phyloP scores from a whole-genome alignment of 2,329 filamentous ascomycete genomes.

The Pestalotiopsis sp. region DNA sequence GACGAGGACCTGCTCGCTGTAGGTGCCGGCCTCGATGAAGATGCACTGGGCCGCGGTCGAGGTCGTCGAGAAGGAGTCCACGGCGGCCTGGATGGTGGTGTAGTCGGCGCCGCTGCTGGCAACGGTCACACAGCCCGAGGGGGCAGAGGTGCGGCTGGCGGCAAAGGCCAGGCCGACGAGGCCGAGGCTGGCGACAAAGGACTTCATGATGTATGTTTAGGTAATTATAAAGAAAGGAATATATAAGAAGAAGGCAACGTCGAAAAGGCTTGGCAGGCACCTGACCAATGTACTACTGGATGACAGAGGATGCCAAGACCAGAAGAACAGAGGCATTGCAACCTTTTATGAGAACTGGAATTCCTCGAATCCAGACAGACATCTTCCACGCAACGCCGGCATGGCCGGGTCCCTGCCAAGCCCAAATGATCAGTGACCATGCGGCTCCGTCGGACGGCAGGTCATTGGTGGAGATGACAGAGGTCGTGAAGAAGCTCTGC shows the following conservation, averaged over 20 bases:
- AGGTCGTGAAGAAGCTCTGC: neutral
- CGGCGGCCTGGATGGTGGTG: constrained; percentile 53
- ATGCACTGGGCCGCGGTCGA: constrained; percentile 56
- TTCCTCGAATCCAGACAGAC: neutral
- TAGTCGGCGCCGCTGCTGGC: constrained; percentile 36
- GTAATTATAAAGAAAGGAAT: neutral
- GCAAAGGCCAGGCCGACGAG: constrained; percentile 26
- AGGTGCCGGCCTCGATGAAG: constrained; percentile 63
- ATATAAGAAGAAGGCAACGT: neutral
- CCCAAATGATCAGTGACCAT: neutral
- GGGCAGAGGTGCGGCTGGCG: constrained; percentile 38
- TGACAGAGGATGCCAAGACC: neutral
- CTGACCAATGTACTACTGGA: neutral
- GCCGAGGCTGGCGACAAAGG: constrained; percentile 15
- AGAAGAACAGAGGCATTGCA: constrained; percentile 1
- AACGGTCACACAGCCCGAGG: constrained; percentile 53
- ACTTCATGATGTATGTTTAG: constrained; percentile 19
- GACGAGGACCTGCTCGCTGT: constrained; percentile 62
- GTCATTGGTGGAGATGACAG: constrained; percentile 11
- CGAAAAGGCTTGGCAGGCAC: neutral
- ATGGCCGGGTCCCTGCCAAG: neutral
- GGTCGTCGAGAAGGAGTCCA: constrained; percentile 56
- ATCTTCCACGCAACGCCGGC: neutral
- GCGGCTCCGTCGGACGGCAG: constrained; percentile 1
- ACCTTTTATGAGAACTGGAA: constrained; percentile 3